A percentile compares a stretch with the other conserved stretches of the same genome.
phyloP scores from a whole-genome alignment of 2,329 filamentous ascomycete genomes.

The Orbilia javanica region DNA sequence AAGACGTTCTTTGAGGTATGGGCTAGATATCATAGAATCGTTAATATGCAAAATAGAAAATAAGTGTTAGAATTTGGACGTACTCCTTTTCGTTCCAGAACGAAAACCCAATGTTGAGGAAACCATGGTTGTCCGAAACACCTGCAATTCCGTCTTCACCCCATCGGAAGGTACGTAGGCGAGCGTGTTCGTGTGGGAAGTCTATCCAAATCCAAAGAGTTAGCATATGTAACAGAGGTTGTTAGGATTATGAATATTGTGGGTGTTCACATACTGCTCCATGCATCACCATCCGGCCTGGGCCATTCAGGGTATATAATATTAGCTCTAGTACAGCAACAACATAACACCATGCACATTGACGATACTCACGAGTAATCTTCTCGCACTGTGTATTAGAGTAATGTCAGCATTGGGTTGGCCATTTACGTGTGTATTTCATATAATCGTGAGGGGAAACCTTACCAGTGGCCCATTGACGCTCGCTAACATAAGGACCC shows the following conservation, averaged over 20 bases:
- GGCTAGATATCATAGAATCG: slow-evolving; percentile 70
- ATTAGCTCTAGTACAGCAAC: not conserved
- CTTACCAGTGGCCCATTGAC: slow-evolving; percentile 94
- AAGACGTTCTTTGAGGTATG: slow-evolving; percentile 92
- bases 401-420: slow-evolving; percentile 4
- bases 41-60: slow-evolving; percentile 6
- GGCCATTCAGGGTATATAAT: slow-evolving; percentile 25
- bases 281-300: slow-evolving; percentile 87
- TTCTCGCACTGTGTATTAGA: slow-evolving; percentile 76
- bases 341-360: not conserved
- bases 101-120: slow-evolving; percentile 92
- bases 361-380: slow-evolving; percentile 79
- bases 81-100: slow-evolving; percentile 99
- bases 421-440: not conserved
- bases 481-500: slow-evolving; percentile 92
- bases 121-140: slow-evolving; percentile 79
- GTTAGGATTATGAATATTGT: not conserved
- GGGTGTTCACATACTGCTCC: slow-evolving; percentile 79
- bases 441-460: not conserved
- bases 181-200: slow-evolving; percentile 92
- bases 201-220: slow-evolving; percentile 69
- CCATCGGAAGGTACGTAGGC: slow-evolving; percentile 91
- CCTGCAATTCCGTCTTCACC: slow-evolving; percentile 97
- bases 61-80: slow-evolving; percentile 62
- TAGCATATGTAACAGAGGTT: not conserved